Conservation (phyloP, 1,284 basidiomycete genomes). For the Rhodotorula sp. region DNA sequence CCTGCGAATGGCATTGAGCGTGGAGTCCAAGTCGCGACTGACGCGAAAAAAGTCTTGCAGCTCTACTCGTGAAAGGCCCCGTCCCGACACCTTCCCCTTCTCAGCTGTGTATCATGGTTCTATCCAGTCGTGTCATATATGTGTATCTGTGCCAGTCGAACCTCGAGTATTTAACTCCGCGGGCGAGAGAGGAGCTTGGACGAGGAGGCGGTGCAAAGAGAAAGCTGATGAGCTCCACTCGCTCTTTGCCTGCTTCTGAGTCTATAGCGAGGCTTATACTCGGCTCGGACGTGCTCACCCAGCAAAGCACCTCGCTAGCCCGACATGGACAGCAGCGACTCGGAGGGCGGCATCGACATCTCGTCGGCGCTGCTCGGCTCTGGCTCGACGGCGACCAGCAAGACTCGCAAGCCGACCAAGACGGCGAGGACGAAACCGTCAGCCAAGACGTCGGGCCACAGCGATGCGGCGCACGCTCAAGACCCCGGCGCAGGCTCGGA, state of each 20-base stretch:
- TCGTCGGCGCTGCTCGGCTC: slow-evolving; percentile 21
- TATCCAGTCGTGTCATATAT: too few species aligned
- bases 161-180: too few species aligned
- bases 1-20: too few species aligned
- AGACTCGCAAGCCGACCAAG: slow-evolving; percentile 5
- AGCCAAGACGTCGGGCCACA: background rate
- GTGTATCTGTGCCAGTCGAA: too few species aligned
- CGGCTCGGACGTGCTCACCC: slow-evolving; percentile 26
- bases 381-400: background rate
- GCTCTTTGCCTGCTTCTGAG: slow-evolving; percentile 52
- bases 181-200: slow-evolving; percentile 63
- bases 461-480: background rate
- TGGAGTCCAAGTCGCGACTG: too few species aligned
- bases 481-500: background rate
- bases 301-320: background rate
- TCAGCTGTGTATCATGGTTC: too few species aligned
- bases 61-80: too few species aligned
- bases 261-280: slow-evolving; percentile 77
- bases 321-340: slow-evolving; percentile 8
- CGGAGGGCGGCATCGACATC: slow-evolving; percentile 26
- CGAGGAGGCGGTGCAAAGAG: slow-evolving; percentile 62
- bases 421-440: background rate
- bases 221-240: background rate
- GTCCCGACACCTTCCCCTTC: too few species aligned
- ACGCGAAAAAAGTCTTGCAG: too few species aligned